Conservation (phyloP, 2,329 filamentous ascomycete genomes). For the Ceratocystis cubensis region DNA sequence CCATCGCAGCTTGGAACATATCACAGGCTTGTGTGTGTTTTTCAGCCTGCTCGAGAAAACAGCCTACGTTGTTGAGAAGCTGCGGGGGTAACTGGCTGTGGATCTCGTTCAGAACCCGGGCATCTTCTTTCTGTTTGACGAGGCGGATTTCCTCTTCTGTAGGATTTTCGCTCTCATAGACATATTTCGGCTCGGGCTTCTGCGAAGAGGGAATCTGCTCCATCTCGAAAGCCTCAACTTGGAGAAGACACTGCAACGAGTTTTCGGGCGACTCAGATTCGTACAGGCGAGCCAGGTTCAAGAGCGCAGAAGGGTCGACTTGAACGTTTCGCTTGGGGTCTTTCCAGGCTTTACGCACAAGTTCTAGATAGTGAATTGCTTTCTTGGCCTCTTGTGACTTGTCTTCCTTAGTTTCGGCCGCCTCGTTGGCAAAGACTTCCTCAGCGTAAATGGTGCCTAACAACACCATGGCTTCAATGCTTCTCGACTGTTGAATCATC, state of each 20-base stretch:
- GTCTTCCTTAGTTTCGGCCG: constrained; percentile 65
- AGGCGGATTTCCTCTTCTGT: constrained; percentile 10
- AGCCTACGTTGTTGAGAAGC: constrained; percentile 92
- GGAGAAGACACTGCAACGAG: constrained; percentile 78
- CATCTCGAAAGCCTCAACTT: constrained; percentile 82
- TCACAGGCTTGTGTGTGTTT: constrained; percentile 69
- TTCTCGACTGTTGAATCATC: constrained; percentile 75
- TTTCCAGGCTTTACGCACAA: constrained; percentile 79
- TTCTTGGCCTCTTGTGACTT: constrained; percentile 76
- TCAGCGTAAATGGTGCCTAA: constrained; percentile 88
- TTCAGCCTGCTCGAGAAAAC: constrained; percentile 83
- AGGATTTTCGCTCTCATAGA: neutral
- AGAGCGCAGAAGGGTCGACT: constrained; percentile 72
- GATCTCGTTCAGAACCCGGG: constrained; percentile 46
- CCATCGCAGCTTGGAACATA: constrained; percentile 83
- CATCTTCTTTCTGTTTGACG: constrained; percentile 36
- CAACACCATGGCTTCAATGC: constrained; percentile 79
- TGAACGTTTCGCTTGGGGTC: constrained; percentile 74
- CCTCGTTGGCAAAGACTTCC: constrained; percentile 74
- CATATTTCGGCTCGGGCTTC: constrained; percentile 28
- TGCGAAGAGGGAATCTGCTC: constrained; percentile 52
- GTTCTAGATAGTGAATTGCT: constrained; percentile 71
- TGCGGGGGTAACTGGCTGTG: constrained; percentile 76
- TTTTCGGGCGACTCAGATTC: constrained; percentile 78
- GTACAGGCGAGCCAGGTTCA: constrained; percentile 86